Conservation (phyloP, 805 yeast genomes). For the Lachancea waltii region DNA sequence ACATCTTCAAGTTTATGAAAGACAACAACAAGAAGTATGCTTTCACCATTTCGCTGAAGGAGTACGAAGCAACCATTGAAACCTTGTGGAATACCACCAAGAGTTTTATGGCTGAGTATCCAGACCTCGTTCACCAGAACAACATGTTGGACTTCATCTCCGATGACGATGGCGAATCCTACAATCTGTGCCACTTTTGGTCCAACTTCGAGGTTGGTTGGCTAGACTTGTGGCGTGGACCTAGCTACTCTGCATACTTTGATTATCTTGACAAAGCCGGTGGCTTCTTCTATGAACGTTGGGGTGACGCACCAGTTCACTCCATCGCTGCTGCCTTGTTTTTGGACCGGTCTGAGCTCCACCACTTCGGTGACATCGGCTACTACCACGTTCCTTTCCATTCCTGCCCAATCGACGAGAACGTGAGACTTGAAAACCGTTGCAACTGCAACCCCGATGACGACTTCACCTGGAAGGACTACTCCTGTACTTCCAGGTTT, state of each 20-base stretch:
- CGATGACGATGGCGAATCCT: constrained; percentile 60
- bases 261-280: constrained; percentile 63
- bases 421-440: constrained; percentile 47
- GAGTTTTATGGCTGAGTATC: constrained; percentile 53
- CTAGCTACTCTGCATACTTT: constrained; percentile 62
- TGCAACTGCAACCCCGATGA: constrained; percentile 71
- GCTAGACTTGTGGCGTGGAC: constrained; percentile 65
- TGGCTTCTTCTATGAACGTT: constrained; percentile 81
- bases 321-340: constrained; percentile 74
- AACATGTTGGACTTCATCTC: constrained; percentile 67
- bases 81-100: constrained; percentile 71
- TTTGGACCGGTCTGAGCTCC: constrained; percentile 55
- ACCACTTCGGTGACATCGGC: constrained; percentile 75
- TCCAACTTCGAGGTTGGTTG: constrained; percentile 77
- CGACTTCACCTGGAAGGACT: constrained; percentile 66
- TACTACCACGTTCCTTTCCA: constrained; percentile 70
- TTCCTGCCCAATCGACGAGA: constrained; percentile 68
- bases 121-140: constrained; percentile 51
- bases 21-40: constrained; percentile 69
- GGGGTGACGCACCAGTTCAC: constrained; percentile 92
- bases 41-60: constrained; percentile 68
- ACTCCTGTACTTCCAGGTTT: constrained; percentile 62
- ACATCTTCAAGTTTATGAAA: constrained; percentile 73
- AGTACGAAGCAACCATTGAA: constrained; percentile 62
- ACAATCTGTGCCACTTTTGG: constrained; percentile 87